Conservation (phyloP, 2,329 filamentous ascomycete species). For the Coniochaeta prunicola region DNA sequence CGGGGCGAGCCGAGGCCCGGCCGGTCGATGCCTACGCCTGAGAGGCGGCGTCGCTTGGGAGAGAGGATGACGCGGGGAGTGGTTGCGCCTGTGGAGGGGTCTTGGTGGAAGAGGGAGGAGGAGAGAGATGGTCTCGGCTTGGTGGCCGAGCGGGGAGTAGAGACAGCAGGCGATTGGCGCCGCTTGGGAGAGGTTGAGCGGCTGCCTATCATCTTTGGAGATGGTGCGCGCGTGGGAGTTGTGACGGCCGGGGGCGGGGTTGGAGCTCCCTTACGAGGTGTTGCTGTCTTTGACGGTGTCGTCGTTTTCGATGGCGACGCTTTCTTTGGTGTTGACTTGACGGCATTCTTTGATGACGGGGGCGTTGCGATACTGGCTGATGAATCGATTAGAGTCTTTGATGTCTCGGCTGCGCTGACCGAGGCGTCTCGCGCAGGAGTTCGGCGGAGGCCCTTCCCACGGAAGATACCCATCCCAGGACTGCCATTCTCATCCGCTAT, state of each 20-base stretch:
- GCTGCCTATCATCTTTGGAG: slow-evolving; percentile 15
- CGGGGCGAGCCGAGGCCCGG: slow-evolving; percentile 69
- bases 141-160: slow-evolving; percentile 19
- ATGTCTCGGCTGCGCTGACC: slow-evolving; percentile 31
- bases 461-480: slow-evolving; percentile 47
- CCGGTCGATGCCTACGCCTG: slow-evolving; percentile 63
- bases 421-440: slow-evolving; percentile 32
- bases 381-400: slow-evolving; percentile 5
- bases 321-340: neutral
- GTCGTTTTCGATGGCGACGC: neutral
- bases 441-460: slow-evolving; percentile 39
- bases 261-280: slow-evolving; percentile 3
- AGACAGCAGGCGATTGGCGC: slow-evolving; percentile 14
- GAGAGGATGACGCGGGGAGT: slow-evolving; percentile 60
- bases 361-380: slow-evolving; percentile 5
- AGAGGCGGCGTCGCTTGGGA: slow-evolving; percentile 51
- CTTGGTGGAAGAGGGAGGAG: slow-evolving; percentile 45
- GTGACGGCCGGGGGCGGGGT: slow-evolving; percentile 6
- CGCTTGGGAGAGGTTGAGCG: slow-evolving; percentile 19
- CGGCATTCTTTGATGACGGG: slow-evolving; percentile 2
- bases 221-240: slow-evolving; percentile 6
- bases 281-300: neutral
- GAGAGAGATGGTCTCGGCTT: slow-evolving; percentile 19
- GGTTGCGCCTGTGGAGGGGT: slow-evolving; percentile 43
- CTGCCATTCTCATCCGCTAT: slow-evolving; percentile 36